Evolutionary conservation across 1,139 yeast genomes (phyloP).

Genomic region (Yamadazyma atlantica): DNA sequence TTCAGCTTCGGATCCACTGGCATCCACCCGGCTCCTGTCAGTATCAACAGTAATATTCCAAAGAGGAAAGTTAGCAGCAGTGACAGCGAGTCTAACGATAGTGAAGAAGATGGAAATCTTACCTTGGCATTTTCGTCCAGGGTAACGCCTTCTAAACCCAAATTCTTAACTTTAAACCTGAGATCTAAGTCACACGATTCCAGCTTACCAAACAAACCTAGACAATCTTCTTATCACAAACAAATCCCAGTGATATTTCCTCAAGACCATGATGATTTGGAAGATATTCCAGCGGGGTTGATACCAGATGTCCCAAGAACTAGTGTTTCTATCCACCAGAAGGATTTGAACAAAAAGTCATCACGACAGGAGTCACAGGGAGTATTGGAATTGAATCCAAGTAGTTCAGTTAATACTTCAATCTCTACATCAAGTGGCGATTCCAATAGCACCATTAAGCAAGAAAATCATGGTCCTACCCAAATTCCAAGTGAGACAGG

Average conservation of each 20-base stretch:
- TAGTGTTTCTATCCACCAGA: conserved; percentile 19
- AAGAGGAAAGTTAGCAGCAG: conserved; percentile 3
- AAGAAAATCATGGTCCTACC: not conserved
- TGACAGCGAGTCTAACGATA: conserved; percentile 26
- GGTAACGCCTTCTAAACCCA: conserved; percentile 36
- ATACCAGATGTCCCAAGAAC: conserved; percentile 26
- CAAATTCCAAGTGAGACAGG: not conserved
- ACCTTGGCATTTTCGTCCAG: conserved; percentile 53
- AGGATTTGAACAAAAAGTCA: not conserved
- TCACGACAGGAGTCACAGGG: not conserved
- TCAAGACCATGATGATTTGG: conserved; percentile 36
- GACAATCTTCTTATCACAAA: not conserved
- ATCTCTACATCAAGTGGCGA: not conserved
- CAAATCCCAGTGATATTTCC: conserved; percentile 12
- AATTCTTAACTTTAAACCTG: conserved; percentile 31
- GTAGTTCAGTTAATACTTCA: not conserved
- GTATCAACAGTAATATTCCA: not conserved
- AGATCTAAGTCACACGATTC: conserved; percentile 49
- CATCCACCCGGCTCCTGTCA: not conserved
- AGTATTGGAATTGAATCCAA: not conserved
- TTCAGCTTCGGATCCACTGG: not conserved
- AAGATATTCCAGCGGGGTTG: conserved; percentile 44
- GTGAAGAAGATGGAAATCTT: conserved; percentile 49
- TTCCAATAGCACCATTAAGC: conserved; percentile 1
- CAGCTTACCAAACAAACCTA: conserved; percentile 24